Evolutionary conservation across 768 basidiomycete species (phyloP).

Genomic region (Dendrothele bispora): DNA sequence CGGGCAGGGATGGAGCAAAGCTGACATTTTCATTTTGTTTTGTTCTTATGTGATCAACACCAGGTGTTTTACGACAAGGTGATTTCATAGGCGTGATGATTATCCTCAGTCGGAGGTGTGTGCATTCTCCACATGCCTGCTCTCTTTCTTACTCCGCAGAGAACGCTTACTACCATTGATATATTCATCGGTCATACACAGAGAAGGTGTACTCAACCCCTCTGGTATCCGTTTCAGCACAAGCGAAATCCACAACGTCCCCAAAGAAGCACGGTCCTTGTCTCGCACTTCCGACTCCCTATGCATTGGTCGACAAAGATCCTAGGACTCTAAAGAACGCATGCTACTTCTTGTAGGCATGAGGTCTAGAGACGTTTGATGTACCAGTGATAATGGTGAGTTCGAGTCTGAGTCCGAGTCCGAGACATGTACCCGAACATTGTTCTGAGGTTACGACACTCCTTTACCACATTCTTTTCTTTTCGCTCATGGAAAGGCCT

Average conservation of each 20-base stretch:
- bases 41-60: conserved; percentile 31
- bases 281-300: conserved; percentile 63
- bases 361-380: conserved; percentile 46
- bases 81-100: conserved; percentile 63
- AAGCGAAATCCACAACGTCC: conserved; percentile 70
- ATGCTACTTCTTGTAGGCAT: conserved; percentile 77
- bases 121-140: conserved; percentile 5
- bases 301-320: conserved; percentile 68
- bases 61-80: conserved; percentile 66
- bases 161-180: too few relatives aligned
- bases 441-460: conserved; percentile 65
- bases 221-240: conserved; percentile 82
- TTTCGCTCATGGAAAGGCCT: too few relatives aligned
- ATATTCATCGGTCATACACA: too few relatives aligned
- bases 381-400: conserved; percentile 45
- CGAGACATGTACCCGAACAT: conserved; percentile 72
- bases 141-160: too few relatives aligned
- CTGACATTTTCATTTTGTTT: conserved; percentile 2
- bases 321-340: conserved; percentile 65
- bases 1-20: too few relatives aligned
- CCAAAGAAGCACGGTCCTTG: conserved; percentile 59
- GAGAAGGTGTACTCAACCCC: conserved; percentile 74
- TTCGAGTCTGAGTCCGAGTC: conserved; percentile 60
- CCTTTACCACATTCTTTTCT: conserved; percentile 52
- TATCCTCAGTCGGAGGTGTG: conserved; percentile 61